phyloP scores from a whole-genome alignment of 192 early-diverging fungal genomes.

The Coemansia sp. region DNA sequence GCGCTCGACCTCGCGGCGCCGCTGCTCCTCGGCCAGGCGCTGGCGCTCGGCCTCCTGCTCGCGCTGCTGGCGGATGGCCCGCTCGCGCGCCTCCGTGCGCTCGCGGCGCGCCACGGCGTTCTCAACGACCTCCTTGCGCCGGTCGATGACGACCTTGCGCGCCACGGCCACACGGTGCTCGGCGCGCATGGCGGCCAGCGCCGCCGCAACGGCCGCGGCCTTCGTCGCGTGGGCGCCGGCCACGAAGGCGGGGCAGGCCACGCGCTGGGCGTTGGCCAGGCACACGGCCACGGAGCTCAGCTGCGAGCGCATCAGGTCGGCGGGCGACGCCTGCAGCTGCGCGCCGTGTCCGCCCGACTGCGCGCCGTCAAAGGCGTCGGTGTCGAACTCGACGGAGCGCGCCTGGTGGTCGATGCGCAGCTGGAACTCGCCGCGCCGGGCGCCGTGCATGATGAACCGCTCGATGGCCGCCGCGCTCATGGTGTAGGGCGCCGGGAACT shows the following conservation, averaged over 20 bases:
- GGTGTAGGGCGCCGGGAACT: constrained; percentile 83
- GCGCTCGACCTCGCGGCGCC: constrained; percentile 80
- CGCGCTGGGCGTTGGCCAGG: constrained; percentile 78
- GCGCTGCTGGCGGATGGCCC: constrained; percentile 64
- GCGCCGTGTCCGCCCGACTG: constrained; percentile 77
- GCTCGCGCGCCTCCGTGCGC: constrained; percentile 80
- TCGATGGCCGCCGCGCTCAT: constrained; percentile 87
- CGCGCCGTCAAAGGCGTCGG: constrained; percentile 80
- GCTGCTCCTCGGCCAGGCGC: constrained; percentile 81
- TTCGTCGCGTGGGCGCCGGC: constrained; percentile 66
- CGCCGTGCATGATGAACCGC: constrained; percentile 98
- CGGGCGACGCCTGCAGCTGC: constrained; percentile 77
- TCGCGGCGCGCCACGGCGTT: constrained; percentile 72
- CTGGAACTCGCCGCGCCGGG: constrained; percentile 90
- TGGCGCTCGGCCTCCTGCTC: constrained; percentile 82
- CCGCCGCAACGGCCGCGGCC: constrained; percentile 65
- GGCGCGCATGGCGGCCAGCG: constrained; percentile 70
- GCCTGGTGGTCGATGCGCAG: constrained; percentile 94
- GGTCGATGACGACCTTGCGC: constrained; percentile 86
- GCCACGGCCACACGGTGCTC: constrained; percentile 77
- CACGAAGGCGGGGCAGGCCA: constrained; percentile 76
- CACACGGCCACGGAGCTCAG: constrained; percentile 81
- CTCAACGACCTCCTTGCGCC: constrained; percentile 74
- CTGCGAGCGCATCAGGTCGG: constrained; percentile 92
- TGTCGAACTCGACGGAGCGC: constrained; percentile 88